phyloP scores from a whole-genome alignment of 352 stramenopile genomes.

The Phytophthora meadii region DNA sequence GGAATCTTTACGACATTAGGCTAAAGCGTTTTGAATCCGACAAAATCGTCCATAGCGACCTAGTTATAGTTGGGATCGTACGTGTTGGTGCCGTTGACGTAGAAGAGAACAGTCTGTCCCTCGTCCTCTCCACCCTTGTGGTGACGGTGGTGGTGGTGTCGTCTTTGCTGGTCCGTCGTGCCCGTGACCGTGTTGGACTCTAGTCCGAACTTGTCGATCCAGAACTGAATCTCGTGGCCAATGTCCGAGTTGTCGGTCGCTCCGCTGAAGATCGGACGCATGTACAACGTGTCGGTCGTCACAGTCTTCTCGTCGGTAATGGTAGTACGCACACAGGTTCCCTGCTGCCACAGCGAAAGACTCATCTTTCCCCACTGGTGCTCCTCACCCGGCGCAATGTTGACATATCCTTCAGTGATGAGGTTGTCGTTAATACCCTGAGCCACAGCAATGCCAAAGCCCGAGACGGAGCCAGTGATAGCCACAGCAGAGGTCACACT shows the following conservation, averaged over 20 bases:
- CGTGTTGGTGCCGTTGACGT: conserved; percentile 42
- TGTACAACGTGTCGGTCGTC: conserved; percentile 51
- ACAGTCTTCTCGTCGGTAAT: conserved; percentile 49
- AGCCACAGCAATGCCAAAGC: conserved; percentile 43
- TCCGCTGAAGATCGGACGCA: conserved; percentile 66
- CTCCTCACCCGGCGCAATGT: conserved; percentile 39
- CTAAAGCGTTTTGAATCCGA: neutral
- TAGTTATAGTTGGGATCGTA: conserved; percentile 15
- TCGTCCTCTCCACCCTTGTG: conserved; percentile 3
- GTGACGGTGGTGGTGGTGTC: conserved; percentile 15
- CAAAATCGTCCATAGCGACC: neutral
- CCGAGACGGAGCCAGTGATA: conserved; percentile 38
- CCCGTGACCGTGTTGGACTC: conserved; percentile 30
- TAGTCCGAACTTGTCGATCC: conserved; percentile 52
- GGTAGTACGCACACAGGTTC: conserved; percentile 48
- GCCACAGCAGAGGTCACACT: conserved; percentile 23
- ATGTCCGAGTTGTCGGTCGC: conserved; percentile 49
- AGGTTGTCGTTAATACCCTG: conserved; percentile 46
- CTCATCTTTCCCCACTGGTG: conserved; percentile 53
- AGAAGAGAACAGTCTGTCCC: conserved; percentile 36
- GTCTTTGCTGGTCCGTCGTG: conserved; percentile 18
- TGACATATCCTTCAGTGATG: conserved; percentile 39
- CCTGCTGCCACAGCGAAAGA: conserved; percentile 60
- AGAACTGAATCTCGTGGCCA: conserved; percentile 56
- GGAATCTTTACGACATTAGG: neutral